A percentile compares a stretch with the other conserved stretches of the same genome.
phyloP scores from a whole-genome alignment of 345 rosid genomes.

The Stellera chamaejasme region DNA sequence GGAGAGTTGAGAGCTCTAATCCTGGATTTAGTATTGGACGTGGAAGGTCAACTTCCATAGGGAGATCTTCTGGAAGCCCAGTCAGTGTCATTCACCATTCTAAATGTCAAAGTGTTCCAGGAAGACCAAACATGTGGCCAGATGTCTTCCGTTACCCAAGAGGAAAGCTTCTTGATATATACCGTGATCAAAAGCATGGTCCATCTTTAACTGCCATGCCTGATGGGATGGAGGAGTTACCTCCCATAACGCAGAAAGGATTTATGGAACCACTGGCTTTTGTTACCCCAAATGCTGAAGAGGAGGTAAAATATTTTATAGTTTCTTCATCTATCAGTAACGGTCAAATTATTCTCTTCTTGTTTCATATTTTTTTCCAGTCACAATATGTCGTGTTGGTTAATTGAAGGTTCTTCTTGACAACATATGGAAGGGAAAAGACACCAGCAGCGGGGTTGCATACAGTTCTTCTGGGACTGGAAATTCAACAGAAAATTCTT shows the following conservation, averaged over 20 bases:
- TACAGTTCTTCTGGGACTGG: conserved; percentile 32
- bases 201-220: conserved; percentile 28
- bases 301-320: conserved; percentile 30
- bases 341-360: not conserved
- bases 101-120: conserved; percentile 28
- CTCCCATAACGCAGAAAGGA: conserved; percentile 21
- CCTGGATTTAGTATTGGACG: conserved; percentile 52
- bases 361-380: not conserved
- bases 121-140: conserved; percentile 25
- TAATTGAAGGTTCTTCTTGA: conserved; percentile 28
- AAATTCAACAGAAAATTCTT: conserved; percentile 27
- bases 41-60: conserved; percentile 40
- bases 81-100: conserved; percentile 18
- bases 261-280: conserved; percentile 47
- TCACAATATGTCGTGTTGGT: conserved; percentile 1
- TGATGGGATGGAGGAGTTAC: conserved; percentile 36
- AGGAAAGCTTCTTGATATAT: conserved; percentile 62
- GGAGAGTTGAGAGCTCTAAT: conserved; percentile 37
- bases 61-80: conserved; percentile 24
- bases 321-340: not conserved
- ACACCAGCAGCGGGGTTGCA: conserved; percentile 40
- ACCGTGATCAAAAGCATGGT: conserved; percentile 36
- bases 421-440: conserved; percentile 47
- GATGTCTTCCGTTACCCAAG: conserved; percentile 49
- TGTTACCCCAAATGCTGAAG: conserved; percentile 45